A percentile compares a stretch with the other conserved stretches of the same genome.
Evolutionary conservation across 768 basidiomycete species (phyloP).

Genomic region (Chlorophyllum brunneum): DNA sequence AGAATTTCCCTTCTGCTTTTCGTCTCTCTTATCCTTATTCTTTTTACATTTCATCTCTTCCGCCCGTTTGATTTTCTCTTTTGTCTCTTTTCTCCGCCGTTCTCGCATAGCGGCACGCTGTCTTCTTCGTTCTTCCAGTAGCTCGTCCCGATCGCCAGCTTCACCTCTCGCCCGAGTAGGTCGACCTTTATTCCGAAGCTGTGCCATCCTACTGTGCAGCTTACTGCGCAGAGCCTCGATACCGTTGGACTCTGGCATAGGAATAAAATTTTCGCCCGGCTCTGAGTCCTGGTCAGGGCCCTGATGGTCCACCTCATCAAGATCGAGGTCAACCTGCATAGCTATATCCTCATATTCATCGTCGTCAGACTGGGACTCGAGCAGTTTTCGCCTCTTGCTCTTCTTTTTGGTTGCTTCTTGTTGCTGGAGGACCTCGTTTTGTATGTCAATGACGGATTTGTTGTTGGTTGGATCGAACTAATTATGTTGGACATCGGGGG

Average conservation of each 20-base stretch:
- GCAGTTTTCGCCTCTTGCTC: slow-evolving; percentile 46
- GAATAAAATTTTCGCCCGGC: slow-evolving; percentile 37
- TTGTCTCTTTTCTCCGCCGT: slow-evolving; percentile 78
- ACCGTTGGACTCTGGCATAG: slow-evolving; percentile 63
- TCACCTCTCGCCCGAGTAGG: slow-evolving; percentile 26
- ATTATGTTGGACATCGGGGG: neutral
- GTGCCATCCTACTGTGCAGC: slow-evolving; percentile 68
- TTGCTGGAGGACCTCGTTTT: slow-evolving; percentile 46
- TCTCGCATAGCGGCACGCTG: slow-evolving; percentile 84
- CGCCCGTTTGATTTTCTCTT: slow-evolving; percentile 72
- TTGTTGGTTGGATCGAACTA: slow-evolving; percentile 94
- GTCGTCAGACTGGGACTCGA: slow-evolving; percentile 23
- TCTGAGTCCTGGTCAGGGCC: slow-evolving; percentile 19
- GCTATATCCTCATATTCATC: slow-evolving; percentile 25
- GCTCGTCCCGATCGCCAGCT: slow-evolving; percentile 69
- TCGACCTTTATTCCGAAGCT: slow-evolving; percentile 47
- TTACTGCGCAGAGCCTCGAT: slow-evolving; percentile 67
- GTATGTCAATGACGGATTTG: slow-evolving; percentile 69
- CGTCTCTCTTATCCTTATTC: slow-evolving; percentile 31
- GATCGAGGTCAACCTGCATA: slow-evolving; percentile 37
- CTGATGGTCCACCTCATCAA: slow-evolving; percentile 22
- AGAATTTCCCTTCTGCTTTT: slow-evolving; percentile 36
- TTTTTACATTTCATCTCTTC: slow-evolving; percentile 50
- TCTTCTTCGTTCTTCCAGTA: slow-evolving; percentile 74
- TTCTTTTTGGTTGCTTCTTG: slow-evolving; percentile 22